Evolutionary conservation across 78 protist genomes (phyloP).

Genomic region (Mastigamoeba balamuthi): DNA sequence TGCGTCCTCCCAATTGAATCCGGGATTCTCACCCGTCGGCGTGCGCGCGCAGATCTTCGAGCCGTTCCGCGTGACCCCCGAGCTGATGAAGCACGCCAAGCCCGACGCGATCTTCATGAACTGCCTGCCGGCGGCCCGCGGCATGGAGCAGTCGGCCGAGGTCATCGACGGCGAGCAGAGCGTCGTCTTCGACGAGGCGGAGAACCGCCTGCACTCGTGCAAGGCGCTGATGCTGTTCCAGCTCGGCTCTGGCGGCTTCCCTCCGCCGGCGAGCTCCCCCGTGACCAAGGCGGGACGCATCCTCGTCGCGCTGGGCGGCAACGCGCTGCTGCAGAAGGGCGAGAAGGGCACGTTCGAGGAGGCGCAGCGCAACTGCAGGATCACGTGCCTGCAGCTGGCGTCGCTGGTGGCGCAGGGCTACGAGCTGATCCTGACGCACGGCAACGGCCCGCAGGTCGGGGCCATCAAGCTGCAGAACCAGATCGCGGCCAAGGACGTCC

Average conservation of each 20-base stretch:
- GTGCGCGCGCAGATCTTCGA: conserved; percentile 1
- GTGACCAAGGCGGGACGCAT: background rate
- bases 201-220: conserved; percentile 64
- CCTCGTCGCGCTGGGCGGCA: background rate
- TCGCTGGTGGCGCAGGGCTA: background rate
- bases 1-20: too few relatives aligned
- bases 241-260: background rate
- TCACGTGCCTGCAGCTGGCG: background rate
- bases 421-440: background rate
- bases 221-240: conserved; percentile 42
- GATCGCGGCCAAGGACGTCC: background rate
- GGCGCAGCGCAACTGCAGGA: background rate
- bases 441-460: background rate
- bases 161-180: conserved; percentile 62
- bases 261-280: background rate
- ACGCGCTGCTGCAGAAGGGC: background rate
- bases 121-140: conserved; percentile 69
- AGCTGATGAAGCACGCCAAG: conserved; percentile 33
- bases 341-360: background rate
- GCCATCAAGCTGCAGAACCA: background rate
- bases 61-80: conserved; percentile 48
- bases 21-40: too few relatives aligned
- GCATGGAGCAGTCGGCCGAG: conserved; percentile 60
- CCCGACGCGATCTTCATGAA: conserved; percentile 59
- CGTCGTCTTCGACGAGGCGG: conserved; percentile 55